Evolutionary conservation across 2,329 filamentous ascomycete genomes (phyloP), one percentile per base, ranked within the genome.

Genomic region (Epichloe glyceriae): DNA sequence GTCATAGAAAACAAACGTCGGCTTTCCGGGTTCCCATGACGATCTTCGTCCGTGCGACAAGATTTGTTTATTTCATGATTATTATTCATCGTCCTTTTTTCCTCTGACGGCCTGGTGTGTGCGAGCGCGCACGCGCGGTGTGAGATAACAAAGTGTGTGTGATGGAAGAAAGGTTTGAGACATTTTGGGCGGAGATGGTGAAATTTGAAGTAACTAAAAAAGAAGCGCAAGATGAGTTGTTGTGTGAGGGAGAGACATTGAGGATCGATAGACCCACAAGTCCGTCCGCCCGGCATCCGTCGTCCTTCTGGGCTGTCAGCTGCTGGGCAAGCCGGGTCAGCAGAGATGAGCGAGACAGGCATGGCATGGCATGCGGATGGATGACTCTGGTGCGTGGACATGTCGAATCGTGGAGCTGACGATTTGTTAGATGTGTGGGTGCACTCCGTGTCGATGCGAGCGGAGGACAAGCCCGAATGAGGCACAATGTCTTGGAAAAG

Each of bases 241-340:
- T 45, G 50, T 49, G 46, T 35, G 50, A 52, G 42, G 15, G 50
- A 34, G 50, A 52, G 50, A 52, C 50, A 52, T 52, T 52, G 47
- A 35, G 35, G 26, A 41, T 49, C 26, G 30, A 49, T 20, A 14
- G 46, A 52, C 46, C 50, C 50, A 40, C 50, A 22, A 39, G 43
- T 22, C 14, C 22, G 26, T 33, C 30, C 20, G 50, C n/a, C 26
- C 38, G 22, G 33, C 37, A 22, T 48, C 46, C 38, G 35, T 35
- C n/a, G 14, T 11, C 12, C 5, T 20, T 10, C 22, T n/a, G 34
- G 45, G 33, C 45, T 20, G n/a, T 15, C 34, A 19, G 46, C n/a
- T 26, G 12, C 22, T 10, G 22, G 26, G 26, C 38, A 44, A 38
- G 40, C 39, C 46, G 50, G 49, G 34, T 52, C 46, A 52, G 50